These are phyloP conservation scores for Sinapis alba DNA, from an alignment of 441 rosid species.

Conservation along the genomic window DNA sequence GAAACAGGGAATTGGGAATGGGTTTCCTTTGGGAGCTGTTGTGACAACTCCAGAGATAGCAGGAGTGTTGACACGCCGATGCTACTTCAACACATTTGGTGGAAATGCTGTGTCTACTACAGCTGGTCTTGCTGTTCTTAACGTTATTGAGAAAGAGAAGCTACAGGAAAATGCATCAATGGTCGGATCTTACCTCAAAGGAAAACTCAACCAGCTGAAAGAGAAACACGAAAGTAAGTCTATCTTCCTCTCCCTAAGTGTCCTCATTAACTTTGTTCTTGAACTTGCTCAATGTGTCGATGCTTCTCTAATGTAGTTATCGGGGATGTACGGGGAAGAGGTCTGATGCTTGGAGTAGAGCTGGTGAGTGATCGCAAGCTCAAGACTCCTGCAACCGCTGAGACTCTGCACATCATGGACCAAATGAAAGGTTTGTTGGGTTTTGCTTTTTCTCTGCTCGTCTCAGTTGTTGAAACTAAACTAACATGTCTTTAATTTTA, in stretches of 20 bases:
- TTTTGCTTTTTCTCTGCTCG: background rate
- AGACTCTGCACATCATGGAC: conserved; percentile 80
- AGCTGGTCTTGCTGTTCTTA: conserved; percentile 88
- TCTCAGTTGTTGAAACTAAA: background rate
- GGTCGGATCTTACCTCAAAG: conserved; percentile 82
- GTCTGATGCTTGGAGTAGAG: conserved; percentile 94
- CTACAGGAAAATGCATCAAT: conserved; percentile 80
- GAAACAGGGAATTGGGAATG: conserved; percentile 95
- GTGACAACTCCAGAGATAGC: conserved; percentile 97
- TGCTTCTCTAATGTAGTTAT: conserved; percentile 55
- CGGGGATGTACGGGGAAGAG: conserved; percentile 95
- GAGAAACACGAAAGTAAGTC: conserved; percentile 80
- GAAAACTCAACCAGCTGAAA: conserved; percentile 66
- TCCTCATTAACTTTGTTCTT: background rate
- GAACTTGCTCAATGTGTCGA: background rate
- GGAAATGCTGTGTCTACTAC: conserved; percentile 90
- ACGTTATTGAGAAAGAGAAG: conserved; percentile 86
- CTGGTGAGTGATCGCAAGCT: conserved; percentile 76
- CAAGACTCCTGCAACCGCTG: conserved; percentile 89
- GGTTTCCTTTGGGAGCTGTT: conserved; percentile 95
- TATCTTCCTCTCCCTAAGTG: background rate
- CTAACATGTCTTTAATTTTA: background rate
- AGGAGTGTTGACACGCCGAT: conserved; percentile 72
- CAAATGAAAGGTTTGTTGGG: conserved; percentile 77
- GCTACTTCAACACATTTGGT: conserved; percentile 91